These are phyloP conservation scores for Erodium trifolium DNA, from an alignment of 441 rosid genomes.

Conservation along the genomic window DNA sequence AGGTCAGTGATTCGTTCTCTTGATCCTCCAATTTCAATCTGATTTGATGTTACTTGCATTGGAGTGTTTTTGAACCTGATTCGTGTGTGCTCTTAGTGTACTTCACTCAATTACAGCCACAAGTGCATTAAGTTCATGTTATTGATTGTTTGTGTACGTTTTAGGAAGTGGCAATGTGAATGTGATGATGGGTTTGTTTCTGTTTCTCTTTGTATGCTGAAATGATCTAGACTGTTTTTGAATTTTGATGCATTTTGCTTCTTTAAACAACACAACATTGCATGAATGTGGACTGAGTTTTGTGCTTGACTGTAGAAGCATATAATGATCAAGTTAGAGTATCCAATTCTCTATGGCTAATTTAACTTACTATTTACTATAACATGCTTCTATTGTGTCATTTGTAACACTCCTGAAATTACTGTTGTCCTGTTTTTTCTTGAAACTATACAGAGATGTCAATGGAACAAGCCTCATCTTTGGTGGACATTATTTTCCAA, in stretches of 20 bases:
- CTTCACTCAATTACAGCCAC: not conserved
- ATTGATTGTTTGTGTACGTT: not conserved
- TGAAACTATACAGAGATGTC: slow-evolving; percentile 53
- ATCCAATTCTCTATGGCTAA: not conserved
- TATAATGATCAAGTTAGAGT: not conserved
- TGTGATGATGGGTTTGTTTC: not conserved
- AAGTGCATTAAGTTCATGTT: not conserved
- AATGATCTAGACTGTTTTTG: not conserved
- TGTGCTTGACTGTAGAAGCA: not conserved
- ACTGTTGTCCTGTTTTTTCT: not conserved
- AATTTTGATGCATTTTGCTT: not conserved
- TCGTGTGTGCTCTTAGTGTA: not conserved
- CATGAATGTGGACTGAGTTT: not conserved
- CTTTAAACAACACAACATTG: not conserved
- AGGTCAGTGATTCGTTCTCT: slow-evolving; percentile 28
- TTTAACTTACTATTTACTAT: not conserved
- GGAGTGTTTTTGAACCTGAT: not conserved
- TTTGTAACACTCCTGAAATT: slow-evolving; percentile 3
- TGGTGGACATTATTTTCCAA: slow-evolving; percentile 67
- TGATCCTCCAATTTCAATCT: not conserved
- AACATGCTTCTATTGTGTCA: not conserved
- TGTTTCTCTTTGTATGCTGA: not conserved
- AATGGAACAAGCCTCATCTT: slow-evolving; percentile 40
- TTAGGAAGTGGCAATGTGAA: not conserved
- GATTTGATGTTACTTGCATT: not conserved